These are phyloP conservation scores for Monilinia polystroma DNA, from an alignment of 2,329 filamentous ascomycete genomes.

Conservation along the genomic window DNA sequence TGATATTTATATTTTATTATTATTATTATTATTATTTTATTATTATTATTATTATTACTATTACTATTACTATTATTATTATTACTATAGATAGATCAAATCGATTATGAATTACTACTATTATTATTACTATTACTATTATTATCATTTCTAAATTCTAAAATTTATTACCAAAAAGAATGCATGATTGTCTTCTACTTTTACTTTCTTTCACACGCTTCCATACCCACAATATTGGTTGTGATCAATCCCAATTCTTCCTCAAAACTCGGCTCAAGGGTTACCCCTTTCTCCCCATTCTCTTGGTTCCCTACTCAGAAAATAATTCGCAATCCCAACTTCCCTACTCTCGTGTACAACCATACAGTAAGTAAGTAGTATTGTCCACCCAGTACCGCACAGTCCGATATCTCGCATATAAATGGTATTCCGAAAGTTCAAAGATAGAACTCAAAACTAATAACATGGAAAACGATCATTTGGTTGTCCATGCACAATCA, in stretches of 20 bases:
- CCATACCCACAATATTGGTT: slow-evolving; percentile 8
- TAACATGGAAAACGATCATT: background rate
- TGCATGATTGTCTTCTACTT: background rate
- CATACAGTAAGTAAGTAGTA: background rate
- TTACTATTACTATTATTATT: too few relatives aligned
- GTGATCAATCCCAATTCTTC: slow-evolving; percentile 4
- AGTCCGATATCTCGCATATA: slow-evolving; percentile 3
- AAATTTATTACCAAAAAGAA: background rate
- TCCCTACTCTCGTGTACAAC: background rate
- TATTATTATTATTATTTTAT: too few relatives aligned
- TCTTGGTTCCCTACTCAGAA: background rate
- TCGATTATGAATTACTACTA: too few relatives aligned
- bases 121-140: background rate
- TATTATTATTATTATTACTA: too few relatives aligned
- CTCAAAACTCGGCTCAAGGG: slow-evolving; percentile 9
- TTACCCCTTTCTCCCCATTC: slow-evolving; percentile 2
- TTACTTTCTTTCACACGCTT: too few relatives aligned
- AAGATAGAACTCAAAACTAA: slow-evolving; percentile 4
- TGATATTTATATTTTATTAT: too few relatives aligned
- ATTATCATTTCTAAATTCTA: background rate
- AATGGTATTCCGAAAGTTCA: background rate
- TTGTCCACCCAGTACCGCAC: background rate
- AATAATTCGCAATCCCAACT: background rate
- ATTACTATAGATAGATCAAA: too few relatives aligned
- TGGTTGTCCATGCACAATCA: slow-evolving; percentile 9